phyloP scores from a whole-genome alignment of 805 yeast genomes.

The Zygotorulaspora florentina region DNA sequence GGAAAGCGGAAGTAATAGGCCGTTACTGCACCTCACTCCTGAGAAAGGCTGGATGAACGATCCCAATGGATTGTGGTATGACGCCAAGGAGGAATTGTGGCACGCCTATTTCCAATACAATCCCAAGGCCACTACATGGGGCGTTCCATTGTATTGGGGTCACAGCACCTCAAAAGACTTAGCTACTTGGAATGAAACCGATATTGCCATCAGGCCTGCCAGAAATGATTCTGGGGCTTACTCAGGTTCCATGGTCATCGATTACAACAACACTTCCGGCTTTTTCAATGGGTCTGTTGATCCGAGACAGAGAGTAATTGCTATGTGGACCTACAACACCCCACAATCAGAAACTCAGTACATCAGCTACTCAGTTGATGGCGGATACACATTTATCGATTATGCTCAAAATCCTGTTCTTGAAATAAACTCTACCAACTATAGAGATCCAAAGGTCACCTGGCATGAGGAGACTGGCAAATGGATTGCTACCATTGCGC shows the following conservation, averaged over 20 bases:
- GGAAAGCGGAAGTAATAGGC: conserved; percentile 9
- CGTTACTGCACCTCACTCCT: conserved; percentile 36
- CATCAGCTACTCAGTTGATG: conserved; percentile 36
- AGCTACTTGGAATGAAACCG: conserved; percentile 34
- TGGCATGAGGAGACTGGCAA: conserved; percentile 32
- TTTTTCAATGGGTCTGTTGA: conserved; percentile 27
- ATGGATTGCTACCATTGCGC: conserved; percentile 34
- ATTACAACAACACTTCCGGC: conserved; percentile 38
- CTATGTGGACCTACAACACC: conserved; percentile 35
- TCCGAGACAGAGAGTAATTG: conserved; percentile 36
- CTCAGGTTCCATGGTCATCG: conserved; percentile 39
- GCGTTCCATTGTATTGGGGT: conserved; percentile 40
- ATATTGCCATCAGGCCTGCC: conserved; percentile 32
- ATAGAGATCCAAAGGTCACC: conserved; percentile 38
- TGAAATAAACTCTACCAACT: conserved; percentile 29
- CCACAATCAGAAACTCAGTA: conserved; percentile 33
- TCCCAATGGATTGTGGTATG: conserved; percentile 42
- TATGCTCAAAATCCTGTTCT: conserved; percentile 35
- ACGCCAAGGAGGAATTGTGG: conserved; percentile 29
- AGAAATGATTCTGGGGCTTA: conserved; percentile 33
- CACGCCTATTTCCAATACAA: conserved; percentile 40
- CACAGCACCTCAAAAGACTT: conserved; percentile 39
- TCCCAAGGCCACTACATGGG: conserved; percentile 36
- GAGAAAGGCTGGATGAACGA: conserved; percentile 41
- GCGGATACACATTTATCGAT: conserved; percentile 35